A percentile compares a stretch with the other conserved stretches of the same genome.
phyloP scores from a whole-genome alignment of 192 early-diverging fungal species.

The Jimgerdemannia flammicorona region DNA sequence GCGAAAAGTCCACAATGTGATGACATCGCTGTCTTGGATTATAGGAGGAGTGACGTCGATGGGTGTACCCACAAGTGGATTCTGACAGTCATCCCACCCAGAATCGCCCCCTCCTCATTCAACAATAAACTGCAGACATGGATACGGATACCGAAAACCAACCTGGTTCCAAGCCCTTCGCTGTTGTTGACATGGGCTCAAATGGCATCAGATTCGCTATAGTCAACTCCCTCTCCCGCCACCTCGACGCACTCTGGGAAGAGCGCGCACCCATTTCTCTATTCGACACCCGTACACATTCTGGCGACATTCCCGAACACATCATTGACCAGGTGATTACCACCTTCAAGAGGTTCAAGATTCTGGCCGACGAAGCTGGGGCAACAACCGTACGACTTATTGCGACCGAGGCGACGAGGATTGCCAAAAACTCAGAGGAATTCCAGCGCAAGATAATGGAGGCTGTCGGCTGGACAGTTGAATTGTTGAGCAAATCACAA shows the following conservation, averaged over 20 bases:
- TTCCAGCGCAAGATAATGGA: conserved; percentile 40
- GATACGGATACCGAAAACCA: neutral
- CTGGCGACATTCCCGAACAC: conserved; percentile 33
- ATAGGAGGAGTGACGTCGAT: too few species aligned
- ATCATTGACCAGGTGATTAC: conserved; percentile 43
- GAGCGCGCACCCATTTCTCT: conserved; percentile 54
- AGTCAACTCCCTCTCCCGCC: conserved; percentile 36
- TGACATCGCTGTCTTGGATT: too few species aligned
- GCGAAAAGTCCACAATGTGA: too few species aligned
- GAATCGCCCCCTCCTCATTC: too few species aligned
- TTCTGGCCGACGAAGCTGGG: conserved; percentile 33
- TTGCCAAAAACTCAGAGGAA: conserved; percentile 42
- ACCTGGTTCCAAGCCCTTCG: conserved; percentile 22
- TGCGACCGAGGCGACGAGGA: conserved; percentile 54
- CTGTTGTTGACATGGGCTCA: conserved; percentile 55
- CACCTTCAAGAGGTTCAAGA: conserved; percentile 48
- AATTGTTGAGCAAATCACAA: conserved; percentile 35
- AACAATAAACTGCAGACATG: too few species aligned
- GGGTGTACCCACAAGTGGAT: too few species aligned
- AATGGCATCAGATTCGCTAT: conserved; percentile 59
- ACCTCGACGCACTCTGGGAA: conserved; percentile 50
- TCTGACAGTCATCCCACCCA: too few species aligned
- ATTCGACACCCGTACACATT: conserved; percentile 40
- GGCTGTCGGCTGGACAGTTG: conserved; percentile 37
- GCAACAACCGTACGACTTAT: conserved; percentile 44